A percentile compares a stretch with the other conserved stretches of the same genome.
phyloP scores from a whole-genome alignment of 441 rosid genomes.

The Adansonia rubrostipa region DNA sequence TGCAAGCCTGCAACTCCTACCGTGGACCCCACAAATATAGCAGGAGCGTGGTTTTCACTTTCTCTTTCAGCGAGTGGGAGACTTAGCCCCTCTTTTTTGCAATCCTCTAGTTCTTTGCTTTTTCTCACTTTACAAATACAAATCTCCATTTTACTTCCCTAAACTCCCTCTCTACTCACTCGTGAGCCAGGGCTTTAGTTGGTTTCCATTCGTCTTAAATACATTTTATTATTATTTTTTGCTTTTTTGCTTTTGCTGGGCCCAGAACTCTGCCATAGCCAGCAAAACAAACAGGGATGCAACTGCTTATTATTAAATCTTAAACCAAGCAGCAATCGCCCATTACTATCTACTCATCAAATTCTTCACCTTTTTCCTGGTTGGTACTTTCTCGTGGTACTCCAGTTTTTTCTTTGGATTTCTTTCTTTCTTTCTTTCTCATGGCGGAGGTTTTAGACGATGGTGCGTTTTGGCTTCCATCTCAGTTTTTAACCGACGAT shows the following conservation, averaged over 20 bases:
- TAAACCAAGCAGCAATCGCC: conserved; percentile 39
- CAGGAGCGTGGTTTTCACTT: conserved; percentile 13
- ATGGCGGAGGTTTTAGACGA: conserved; percentile 72
- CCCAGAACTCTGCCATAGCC: conserved; percentile 7
- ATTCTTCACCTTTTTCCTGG: background rate
- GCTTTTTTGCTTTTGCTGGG: conserved; percentile 2
- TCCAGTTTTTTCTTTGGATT: background rate
- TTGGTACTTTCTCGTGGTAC: background rate
- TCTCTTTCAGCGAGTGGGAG: background rate
- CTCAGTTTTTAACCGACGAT: conserved; percentile 71
- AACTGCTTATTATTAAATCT: conserved; percentile 44
- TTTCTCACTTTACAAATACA: conserved; percentile 22
- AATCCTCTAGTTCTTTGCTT: background rate
- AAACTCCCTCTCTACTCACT: conserved; percentile 1
- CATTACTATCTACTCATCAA: conserved; percentile 18
- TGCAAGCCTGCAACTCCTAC: conserved; percentile 36
- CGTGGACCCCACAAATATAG: conserved; percentile 21
- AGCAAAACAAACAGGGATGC: background rate
- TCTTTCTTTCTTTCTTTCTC: background rate
- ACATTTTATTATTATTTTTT: background rate
- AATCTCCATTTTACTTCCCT: background rate
- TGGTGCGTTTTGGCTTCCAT: conserved; percentile 79
- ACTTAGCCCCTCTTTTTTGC: background rate
- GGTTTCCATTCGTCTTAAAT: background rate
- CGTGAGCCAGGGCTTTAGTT: background rate